phyloP scores from a whole-genome alignment of 2,329 filamentous ascomycete species.

The Fusarium subtropicale region DNA sequence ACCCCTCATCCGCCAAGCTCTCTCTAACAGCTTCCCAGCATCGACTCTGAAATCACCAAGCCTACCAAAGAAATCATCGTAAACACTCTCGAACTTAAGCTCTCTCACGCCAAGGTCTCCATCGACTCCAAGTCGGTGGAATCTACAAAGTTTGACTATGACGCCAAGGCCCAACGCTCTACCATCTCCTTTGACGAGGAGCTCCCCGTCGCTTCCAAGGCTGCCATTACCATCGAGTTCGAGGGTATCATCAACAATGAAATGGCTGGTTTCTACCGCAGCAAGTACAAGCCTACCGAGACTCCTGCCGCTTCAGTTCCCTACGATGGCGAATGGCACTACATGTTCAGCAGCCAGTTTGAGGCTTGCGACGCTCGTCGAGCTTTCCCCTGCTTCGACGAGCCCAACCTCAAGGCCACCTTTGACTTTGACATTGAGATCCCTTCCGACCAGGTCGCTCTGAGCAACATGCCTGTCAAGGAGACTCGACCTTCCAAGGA shows the following conservation, averaged over 20 bases:
- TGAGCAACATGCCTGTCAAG: conserved; percentile 97
- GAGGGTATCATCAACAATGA: conserved; percentile 86
- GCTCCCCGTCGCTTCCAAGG: conserved; percentile 74
- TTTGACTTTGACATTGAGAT: conserved; percentile 96
- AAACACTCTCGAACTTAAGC: conserved; percentile 86
- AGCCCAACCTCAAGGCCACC: conserved; percentile 95
- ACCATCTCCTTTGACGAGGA: conserved; percentile 81
- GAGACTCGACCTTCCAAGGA: conserved; percentile 67
- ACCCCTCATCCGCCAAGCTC: conserved; percentile 21
- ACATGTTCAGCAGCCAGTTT: conserved; percentile 96
- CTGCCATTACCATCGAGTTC: conserved; percentile 76
- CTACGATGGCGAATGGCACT: conserved; percentile 73
- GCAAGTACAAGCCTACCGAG: conserved; percentile 87
- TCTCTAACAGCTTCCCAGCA: conserved; percentile 59
- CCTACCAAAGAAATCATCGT: conserved; percentile 81
- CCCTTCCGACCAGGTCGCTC: conserved; percentile 85
- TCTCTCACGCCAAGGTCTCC: conserved; percentile 72
- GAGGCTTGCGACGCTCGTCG: conserved; percentile 95
- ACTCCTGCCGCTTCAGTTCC: conserved; percentile 81
- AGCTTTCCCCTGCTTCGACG: conserved; percentile 98
- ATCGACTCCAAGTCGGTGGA: conserved; percentile 67
- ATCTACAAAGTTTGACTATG: conserved; percentile 78
- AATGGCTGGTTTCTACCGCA: conserved; percentile 94
- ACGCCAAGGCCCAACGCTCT: conserved; percentile 85
- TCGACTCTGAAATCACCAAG: conserved; percentile 78